Evolutionary conservation across 768 basidiomycete species (phyloP).

Genomic region (Kwoniella shandongensis): DNA sequence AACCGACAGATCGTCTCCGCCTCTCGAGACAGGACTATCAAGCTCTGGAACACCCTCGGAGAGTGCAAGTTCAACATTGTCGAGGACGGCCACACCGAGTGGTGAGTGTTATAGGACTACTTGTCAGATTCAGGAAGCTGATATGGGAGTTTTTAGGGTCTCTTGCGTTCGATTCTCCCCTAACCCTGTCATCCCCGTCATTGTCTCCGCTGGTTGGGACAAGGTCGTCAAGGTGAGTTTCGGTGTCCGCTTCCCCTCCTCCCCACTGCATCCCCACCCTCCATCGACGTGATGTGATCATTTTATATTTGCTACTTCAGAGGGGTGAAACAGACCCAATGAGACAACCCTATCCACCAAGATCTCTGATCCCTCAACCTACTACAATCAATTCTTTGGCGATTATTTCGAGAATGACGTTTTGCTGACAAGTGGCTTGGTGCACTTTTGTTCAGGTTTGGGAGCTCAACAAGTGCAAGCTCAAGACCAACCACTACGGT

Average conservation of each 20-base stretch:
- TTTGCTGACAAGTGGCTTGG: constrained; percentile 5
- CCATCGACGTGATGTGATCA: constrained; percentile 56
- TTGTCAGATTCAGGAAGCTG: constrained; percentile 4
- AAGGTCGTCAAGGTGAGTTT: constrained; percentile 94
- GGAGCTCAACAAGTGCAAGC: constrained; percentile 99
- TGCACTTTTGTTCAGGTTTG: constrained; percentile 68
- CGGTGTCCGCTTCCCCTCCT: not conserved
- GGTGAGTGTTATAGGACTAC: constrained; percentile 56
- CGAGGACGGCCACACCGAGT: constrained; percentile 97
- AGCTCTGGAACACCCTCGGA: constrained; percentile 99
- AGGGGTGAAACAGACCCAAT: constrained; percentile 63
- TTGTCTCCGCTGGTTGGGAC: constrained; percentile 99
- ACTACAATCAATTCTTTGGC: constrained; percentile 50
- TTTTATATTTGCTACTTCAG: constrained; percentile 88
- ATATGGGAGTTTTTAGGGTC: constrained; percentile 63
- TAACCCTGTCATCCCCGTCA: constrained; percentile 94
- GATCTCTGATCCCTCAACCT: constrained; percentile 65
- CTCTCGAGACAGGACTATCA: constrained; percentile 94
- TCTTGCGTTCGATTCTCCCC: constrained; percentile 99
- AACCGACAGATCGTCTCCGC: constrained; percentile 99
- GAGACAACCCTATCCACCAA: constrained; percentile 77
- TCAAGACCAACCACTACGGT: constrained; percentile 99
- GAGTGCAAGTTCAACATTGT: constrained; percentile 99
- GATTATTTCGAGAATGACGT: not conserved
- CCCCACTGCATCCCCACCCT: not conserved